These are phyloP conservation scores for Skeletonema menzelii DNA, from an alignment of 108 stramenopile species.

Conservation along the genomic window DNA sequence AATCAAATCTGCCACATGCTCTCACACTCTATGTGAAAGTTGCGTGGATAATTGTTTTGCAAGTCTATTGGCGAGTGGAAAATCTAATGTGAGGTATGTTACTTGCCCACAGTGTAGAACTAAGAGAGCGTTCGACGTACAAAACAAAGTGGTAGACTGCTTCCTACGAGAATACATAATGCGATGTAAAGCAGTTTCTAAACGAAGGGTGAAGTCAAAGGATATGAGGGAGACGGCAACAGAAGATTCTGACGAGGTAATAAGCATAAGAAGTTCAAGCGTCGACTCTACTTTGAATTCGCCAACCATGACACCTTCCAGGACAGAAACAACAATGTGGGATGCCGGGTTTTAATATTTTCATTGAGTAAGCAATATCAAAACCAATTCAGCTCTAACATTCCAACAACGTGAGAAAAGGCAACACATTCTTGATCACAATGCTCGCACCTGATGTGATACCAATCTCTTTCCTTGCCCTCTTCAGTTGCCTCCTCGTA, in stretches of 20 bases:
- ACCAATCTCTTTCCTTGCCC: not conserved
- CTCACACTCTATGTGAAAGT: not conserved
- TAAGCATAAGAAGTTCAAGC: not conserved
- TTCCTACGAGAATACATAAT: conserved; percentile 1
- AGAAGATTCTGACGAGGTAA: not conserved
- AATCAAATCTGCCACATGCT: not conserved
- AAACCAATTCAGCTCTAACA: too few relatives aligned
- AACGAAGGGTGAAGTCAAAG: not conserved
- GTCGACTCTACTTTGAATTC: not conserved
- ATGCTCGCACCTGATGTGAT: not conserved
- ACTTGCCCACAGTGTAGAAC: not conserved
- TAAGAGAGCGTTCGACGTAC: not conserved
- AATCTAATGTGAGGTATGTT: not conserved
- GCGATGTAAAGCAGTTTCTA: not conserved
- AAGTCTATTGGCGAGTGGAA: not conserved
- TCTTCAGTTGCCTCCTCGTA: not conserved
- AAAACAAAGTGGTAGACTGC: not conserved
- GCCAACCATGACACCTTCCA: not conserved
- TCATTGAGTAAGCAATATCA: too few relatives aligned
- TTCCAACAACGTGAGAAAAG: not conserved
- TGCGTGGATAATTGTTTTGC: not conserved
- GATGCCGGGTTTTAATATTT: too few relatives aligned
- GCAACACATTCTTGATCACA: not conserved
- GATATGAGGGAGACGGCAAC: not conserved
- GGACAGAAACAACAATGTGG: too few relatives aligned